Conservation (phyloP, 1,139 yeast species). For the Debaryomycetaceae sp. region DNA sequence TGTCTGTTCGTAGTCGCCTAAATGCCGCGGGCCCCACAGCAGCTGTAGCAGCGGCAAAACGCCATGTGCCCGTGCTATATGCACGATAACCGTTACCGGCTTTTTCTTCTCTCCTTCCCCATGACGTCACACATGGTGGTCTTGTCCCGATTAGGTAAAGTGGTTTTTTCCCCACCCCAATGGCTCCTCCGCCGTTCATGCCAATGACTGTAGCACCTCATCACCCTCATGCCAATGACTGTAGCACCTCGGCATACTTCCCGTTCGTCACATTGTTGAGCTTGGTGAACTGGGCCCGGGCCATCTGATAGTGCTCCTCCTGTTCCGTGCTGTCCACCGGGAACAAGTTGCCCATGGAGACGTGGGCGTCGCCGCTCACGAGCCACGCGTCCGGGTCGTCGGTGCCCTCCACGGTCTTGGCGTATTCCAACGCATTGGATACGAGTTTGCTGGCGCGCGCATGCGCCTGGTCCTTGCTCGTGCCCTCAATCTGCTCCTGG, state of each 20-base stretch:
- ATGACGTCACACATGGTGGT: too few species aligned
- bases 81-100: too few species aligned
- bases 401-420: constrained; percentile 50
- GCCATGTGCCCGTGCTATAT: too few species aligned
- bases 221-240: too few species aligned
- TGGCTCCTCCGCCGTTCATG: too few species aligned
- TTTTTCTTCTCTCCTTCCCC: too few species aligned
- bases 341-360: constrained; percentile 64
- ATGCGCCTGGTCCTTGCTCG: constrained; percentile 34
- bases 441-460: constrained; percentile 39
- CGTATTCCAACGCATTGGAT: constrained; percentile 44
- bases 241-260: constrained; percentile 50
- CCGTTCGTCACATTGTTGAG: constrained; percentile 76
- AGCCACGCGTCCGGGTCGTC: constrained; percentile 79
- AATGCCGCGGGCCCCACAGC: too few species aligned
- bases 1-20: too few species aligned
- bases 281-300: constrained; percentile 48
- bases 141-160: too few species aligned
- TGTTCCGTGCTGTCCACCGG: constrained; percentile 59
- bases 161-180: too few species aligned
- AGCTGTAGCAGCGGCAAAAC: too few species aligned
- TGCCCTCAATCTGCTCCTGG: constrained; percentile 26
- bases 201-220: too few species aligned
- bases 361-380: constrained; percentile 72
- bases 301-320: constrained; percentile 50